Evolutionary conservation across 2,329 filamentous ascomycete genomes (phyloP), one percentile per base, ranked within the genome.

Genomic region (Albifimbria verrucaria): DNA sequence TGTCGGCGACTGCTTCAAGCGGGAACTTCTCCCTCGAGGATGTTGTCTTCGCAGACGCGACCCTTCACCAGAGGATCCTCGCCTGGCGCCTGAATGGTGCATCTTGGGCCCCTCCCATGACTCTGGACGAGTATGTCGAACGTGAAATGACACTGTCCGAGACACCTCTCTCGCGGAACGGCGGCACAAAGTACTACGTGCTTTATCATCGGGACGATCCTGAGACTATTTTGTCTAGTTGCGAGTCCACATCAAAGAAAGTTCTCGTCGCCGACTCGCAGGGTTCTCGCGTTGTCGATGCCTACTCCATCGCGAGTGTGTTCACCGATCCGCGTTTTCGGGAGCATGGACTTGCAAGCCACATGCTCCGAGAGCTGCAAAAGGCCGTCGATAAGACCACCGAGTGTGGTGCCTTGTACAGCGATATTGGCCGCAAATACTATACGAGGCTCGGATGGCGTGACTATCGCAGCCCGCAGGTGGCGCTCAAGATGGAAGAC

Each of bases 311-410:
- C 23, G 44, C 44, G 4, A 47, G 44, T 25, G 44, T 47, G 21
- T 47, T 47, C 44, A 47, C 44, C 21, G 44, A 47, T 25, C 44
- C 44, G 11, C 20, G 21, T 11, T 47, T 25, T 6, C 22, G 44
- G 20, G 12, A 25, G 22, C 44, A 25, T 7, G 44, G 44, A n/a
- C 44, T 47, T 12, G 44, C 44, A 25, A 47, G 44, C 44, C 25
- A 24, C 44, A 47, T 47, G 44, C 44, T 47, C 11, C 11, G 44
- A 12, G 44, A 47, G 44, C 44, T 47, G 44, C 44, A 47, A 23
- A 25, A 25, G 12, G 11, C 25, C 21, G 44, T 47, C 21, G 44
- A 47, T n/a, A 23, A 18, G 21, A 25, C 22, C 9, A 17, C 44
- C 44, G 44, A 47, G 23, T 23, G 21, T 7, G 44, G 44, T n/a